Conservation (phyloP, 257 asterid genomes). For the Marsdenia floribunda region DNA sequence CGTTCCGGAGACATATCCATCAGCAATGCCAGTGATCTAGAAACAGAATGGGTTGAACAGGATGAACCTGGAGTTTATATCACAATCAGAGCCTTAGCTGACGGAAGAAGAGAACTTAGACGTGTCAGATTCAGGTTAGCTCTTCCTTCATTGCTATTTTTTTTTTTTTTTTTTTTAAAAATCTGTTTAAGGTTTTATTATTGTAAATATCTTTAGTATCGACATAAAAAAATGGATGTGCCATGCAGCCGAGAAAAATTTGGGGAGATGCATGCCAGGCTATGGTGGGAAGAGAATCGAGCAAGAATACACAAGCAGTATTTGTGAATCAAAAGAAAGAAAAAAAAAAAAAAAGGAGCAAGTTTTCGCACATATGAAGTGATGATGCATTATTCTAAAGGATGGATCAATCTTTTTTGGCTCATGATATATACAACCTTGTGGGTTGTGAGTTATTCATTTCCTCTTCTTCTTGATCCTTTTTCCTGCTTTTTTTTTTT, state of each 20-base stretch:
- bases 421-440: conserved; percentile 17
- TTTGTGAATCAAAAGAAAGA: conserved; percentile 31
- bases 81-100: conserved; percentile 78
- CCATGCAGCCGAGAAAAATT: conserved; percentile 75
- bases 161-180: no score
- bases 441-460: conserved; percentile 24
- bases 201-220: background rate
- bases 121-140: conserved; percentile 93
- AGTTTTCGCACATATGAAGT: conserved; percentile 6
- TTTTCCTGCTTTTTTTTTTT: background rate
- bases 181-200: background rate
- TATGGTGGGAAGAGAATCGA: conserved; percentile 94
- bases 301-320: conserved; percentile 81
- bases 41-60: conserved; percentile 91
- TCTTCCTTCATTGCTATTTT: background rate
- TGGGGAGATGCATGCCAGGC: conserved; percentile 75
- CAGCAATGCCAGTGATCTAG: conserved; percentile 88
- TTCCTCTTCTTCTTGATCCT: background rate
- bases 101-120: conserved; percentile 82
- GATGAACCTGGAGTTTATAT: conserved; percentile 95
- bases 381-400: conserved; percentile 11
- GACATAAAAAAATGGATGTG: background rate
- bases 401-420: conserved; percentile 18
- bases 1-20: conserved; percentile 75
- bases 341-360: background rate